Evolutionary conservation across 2,329 filamentous ascomycete species (phyloP).

Genomic region (Aphanocladium album): DNA sequence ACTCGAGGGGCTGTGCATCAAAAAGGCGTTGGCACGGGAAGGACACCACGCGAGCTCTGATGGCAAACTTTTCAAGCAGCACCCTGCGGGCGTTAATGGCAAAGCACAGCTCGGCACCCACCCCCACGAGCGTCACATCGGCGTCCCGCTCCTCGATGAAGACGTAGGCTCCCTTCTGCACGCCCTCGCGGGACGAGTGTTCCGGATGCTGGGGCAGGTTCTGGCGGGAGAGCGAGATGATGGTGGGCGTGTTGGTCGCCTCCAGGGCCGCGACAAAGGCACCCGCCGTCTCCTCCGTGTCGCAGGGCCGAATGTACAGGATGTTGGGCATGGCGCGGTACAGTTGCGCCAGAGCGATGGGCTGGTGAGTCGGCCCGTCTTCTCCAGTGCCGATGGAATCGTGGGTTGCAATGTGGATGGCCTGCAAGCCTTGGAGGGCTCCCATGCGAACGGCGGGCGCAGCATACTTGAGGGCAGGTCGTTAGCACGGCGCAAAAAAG

Average conservation of each 20-base stretch:
- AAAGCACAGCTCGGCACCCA: slow-evolving; percentile 32
- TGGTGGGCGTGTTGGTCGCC: slow-evolving; percentile 34
- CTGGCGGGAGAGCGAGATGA: slow-evolving; percentile 46
- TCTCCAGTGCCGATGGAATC: slow-evolving; percentile 56
- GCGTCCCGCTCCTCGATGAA: slow-evolving; percentile 38
- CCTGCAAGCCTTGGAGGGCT: slow-evolving; percentile 48
- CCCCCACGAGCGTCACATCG: slow-evolving; percentile 39
- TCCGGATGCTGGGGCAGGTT: slow-evolving; percentile 35
- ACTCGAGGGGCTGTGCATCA: slow-evolving; percentile 37
- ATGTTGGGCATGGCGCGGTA: slow-evolving; percentile 61
- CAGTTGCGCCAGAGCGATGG: slow-evolving; percentile 50
- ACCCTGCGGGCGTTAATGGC: slow-evolving; percentile 28
- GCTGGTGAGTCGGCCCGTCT: slow-evolving; percentile 59
- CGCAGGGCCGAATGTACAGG: slow-evolving; percentile 54
- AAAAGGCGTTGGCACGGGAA: slow-evolving; percentile 43
- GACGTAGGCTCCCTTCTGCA: slow-evolving; percentile 41
- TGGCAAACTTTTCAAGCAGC: slow-evolving; percentile 34
- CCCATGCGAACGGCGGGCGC: slow-evolving; percentile 57
- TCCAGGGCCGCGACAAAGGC: slow-evolving; percentile 47
- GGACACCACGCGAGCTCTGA: slow-evolving; percentile 37
- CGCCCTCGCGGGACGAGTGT: slow-evolving; percentile 34
- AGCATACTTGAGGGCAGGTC: slow-evolving; percentile 37
- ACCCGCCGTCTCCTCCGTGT: slow-evolving; percentile 53
- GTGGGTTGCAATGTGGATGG: slow-evolving; percentile 57
- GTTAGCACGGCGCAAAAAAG: background rate